Evolutionary conservation across 176 grass and related monocot species (phyloP).

Genomic region (Oryza meyeriana): DNA sequence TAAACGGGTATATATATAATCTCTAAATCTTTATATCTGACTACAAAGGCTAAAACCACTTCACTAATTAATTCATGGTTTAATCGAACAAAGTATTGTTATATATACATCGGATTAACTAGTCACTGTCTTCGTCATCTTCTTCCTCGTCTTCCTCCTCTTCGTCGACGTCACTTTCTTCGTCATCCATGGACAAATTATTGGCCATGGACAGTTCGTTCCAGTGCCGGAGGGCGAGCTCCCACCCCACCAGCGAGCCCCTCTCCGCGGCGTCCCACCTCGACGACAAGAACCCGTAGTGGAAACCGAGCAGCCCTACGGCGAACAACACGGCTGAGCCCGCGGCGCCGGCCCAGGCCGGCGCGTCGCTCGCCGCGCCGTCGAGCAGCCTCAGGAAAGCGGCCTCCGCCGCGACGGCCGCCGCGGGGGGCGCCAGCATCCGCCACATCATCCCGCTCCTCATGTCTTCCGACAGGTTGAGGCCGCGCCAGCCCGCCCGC

Average conservation of each 20-base stretch:
- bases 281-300: slow-evolving; percentile 54
- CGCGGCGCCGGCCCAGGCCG: slow-evolving; percentile 13
- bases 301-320: slow-evolving; percentile 22
- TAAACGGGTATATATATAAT: background rate
- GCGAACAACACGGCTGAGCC: slow-evolving; percentile 37
- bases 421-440: slow-evolving; percentile 34
- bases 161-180: background rate
- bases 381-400: slow-evolving; percentile 34
- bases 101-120: background rate
- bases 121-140: slow-evolving; percentile 1
- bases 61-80: background rate
- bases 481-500: slow-evolving; percentile 29
- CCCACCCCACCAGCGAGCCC: slow-evolving; percentile 39
- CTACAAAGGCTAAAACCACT: background rate
- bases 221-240: slow-evolving; percentile 43
- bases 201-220: slow-evolving; percentile 14
- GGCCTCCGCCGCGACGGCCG: slow-evolving; percentile 30
- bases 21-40: background rate
- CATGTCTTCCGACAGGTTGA: slow-evolving; percentile 47
- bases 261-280: slow-evolving; percentile 34
- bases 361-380: slow-evolving; percentile 4
- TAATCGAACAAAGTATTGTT: slow-evolving; percentile 17
- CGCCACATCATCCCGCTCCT: slow-evolving; percentile 43
- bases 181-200: background rate
- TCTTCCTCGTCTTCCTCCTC: slow-evolving; percentile 15